Percentiles rank a stretch among this genome's conserved stretches.
phyloP scores from a whole-genome alignment of 257 asterid genomes.

The Solanum ossicruentum region DNA sequence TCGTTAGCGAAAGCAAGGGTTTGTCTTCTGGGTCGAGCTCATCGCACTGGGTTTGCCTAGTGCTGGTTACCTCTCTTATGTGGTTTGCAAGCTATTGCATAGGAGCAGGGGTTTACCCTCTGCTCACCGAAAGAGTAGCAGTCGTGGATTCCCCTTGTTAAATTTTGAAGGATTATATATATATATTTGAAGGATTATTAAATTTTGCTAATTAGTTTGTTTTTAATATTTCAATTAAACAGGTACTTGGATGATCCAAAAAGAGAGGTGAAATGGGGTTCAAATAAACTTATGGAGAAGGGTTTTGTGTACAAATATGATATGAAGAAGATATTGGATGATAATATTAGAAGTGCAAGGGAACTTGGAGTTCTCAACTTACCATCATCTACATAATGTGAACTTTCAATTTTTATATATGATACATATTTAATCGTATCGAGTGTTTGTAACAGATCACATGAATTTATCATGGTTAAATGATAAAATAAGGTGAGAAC shows the following conservation, averaged over 20 bases:
- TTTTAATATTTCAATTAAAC: not conserved
- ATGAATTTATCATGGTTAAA: not conserved
- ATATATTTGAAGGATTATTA: not conserved
- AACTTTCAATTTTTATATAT: not conserved
- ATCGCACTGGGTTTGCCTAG: no score
- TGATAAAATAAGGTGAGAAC: not conserved
- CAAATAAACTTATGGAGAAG: conserved; percentile 8
- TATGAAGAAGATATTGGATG: conserved; percentile 5
- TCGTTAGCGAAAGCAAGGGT: no score
- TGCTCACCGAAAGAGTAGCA: no score
- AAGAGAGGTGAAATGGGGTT: conserved; percentile 9
- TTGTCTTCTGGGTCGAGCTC: no score
- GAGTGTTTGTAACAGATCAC: not conserved
- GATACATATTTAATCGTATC: not conserved
- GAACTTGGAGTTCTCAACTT: conserved; percentile 1
- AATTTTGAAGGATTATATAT: no score
- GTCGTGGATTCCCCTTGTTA: no score
- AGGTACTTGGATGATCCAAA: conserved; percentile 12
- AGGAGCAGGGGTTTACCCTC: no score
- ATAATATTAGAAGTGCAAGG: conserved; percentile 4
- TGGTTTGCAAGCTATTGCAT: no score
- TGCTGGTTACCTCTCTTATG: no score
- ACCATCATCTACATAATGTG: not conserved
- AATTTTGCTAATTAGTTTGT: not conserved
- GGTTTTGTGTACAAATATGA: conserved; percentile 12